Base-by-base conservation (phyloP, 2,329 filamentous ascomycete genomes). In the Colletotrichum liriopes region DNA sequence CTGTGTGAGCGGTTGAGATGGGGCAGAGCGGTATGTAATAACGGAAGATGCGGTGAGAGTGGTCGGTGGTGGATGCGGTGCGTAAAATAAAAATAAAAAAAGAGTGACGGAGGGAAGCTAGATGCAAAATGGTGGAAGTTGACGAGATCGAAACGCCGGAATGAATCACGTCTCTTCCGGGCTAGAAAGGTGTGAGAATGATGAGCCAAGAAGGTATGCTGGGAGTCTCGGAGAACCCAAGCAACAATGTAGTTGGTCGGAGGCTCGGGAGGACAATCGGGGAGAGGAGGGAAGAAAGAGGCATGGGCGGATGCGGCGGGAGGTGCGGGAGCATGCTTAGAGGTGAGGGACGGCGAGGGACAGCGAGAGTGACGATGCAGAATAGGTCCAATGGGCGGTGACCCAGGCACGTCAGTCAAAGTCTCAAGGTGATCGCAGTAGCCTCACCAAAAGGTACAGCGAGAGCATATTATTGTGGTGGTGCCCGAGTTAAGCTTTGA, bases 401-500 rank as follows among this genome's bases (percentile, higher is more conserved):
- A 62, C 60, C 20, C 20, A 14, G 26, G 18, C 18, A 51, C 29
- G 35, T 16, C 32, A 39, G 35, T 20, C 23, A 49, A 32, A 37
- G 49, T 63, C 18, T 35, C 18, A 41, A 65, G 39, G 23, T 51
- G 23, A 41, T 51, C 37, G 35, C 18, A 35, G 11, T 47, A 32
- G 26, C 12, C 26, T 26, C n/a, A 54, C 23, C 18, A 23, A 18
- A 23, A 18, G 23, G 35, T n/a, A 37, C 11, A 32, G 39, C 26
- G 11, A 12, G 14, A 55, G 52, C 20, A 35, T 41, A 32, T 39
- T 29, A 52, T 29, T 29, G 6, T 23, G 51, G 23, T 51, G 43
- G 35, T 47, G 35, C 43, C 45, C 39, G 51, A 71, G 60, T 71
- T 72, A 72, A 72, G 70, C 70, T 72, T 72, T 72, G 61, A 64